These are phyloP conservation scores for Somion occarium DNA, from an alignment of 1,284 basidiomycete species.

Conservation along the genomic window DNA sequence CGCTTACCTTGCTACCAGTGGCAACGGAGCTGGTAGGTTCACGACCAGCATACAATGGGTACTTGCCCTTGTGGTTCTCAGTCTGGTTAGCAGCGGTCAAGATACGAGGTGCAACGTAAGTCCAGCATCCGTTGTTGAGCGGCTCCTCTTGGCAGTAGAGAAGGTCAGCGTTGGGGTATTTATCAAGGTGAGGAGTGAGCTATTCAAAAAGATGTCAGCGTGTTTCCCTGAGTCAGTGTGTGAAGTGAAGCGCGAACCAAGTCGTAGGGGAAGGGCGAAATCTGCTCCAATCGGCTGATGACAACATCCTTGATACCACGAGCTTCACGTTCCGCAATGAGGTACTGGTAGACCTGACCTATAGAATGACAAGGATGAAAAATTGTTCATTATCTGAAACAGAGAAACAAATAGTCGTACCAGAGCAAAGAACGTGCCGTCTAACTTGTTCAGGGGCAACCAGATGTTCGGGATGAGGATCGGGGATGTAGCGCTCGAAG, in stretches of 20 bases:
- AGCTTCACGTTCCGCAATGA: slow-evolving; percentile 86
- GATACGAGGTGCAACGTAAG: slow-evolving; percentile 87
- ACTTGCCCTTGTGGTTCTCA: slow-evolving; percentile 87
- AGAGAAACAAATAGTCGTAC: neutral
- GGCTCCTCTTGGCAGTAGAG: slow-evolving; percentile 95
- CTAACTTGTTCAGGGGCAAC: slow-evolving; percentile 84
- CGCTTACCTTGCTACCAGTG: slow-evolving; percentile 78
- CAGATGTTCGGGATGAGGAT: slow-evolving; percentile 64
- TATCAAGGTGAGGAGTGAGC: slow-evolving; percentile 88
- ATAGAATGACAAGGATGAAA: slow-evolving; percentile 23
- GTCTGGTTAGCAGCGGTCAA: slow-evolving; percentile 82
- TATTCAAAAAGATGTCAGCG: slow-evolving; percentile 25
- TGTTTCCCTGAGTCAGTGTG: neutral
- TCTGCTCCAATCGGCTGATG: slow-evolving; percentile 92
- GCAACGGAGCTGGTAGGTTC: slow-evolving; percentile 87
- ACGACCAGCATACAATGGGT: slow-evolving; percentile 82
- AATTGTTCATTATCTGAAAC: neutral
- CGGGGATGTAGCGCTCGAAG: slow-evolving; percentile 94
- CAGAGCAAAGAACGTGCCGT: slow-evolving; percentile 86
- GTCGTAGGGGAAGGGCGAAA: slow-evolving; percentile 96
- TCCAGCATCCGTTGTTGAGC: slow-evolving; percentile 92
- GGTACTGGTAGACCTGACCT: slow-evolving; percentile 94
- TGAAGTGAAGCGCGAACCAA: slow-evolving; percentile 43
- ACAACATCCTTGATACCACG: slow-evolving; percentile 89
- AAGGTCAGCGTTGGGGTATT: slow-evolving; percentile 91